These are phyloP conservation scores for Cyberlindnera saturnus DNA, from an alignment of 805 yeast genomes.

Conservation along the genomic window DNA sequence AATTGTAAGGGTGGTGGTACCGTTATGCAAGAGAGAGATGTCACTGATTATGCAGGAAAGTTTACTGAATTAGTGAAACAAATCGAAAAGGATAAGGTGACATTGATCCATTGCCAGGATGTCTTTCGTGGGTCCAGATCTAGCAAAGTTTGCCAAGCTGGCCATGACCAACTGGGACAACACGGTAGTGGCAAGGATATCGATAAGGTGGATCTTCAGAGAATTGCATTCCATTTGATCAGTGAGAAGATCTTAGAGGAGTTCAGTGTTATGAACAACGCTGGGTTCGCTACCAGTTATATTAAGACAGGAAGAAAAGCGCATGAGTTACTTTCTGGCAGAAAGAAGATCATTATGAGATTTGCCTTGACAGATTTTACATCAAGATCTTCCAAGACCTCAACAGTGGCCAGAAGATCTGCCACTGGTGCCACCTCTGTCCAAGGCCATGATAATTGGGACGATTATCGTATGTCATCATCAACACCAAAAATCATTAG, in stretches of 20 bases:
- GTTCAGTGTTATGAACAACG: constrained; percentile 60
- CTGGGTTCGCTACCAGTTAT: constrained; percentile 81
- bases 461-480: constrained; percentile 16
- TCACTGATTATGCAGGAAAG: constrained; percentile 55
- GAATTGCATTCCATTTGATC: constrained; percentile 75
- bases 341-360: constrained; percentile 42
- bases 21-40: constrained; percentile 51
- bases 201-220: constrained; percentile 66
- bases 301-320: constrained; percentile 59
- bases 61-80: constrained; percentile 54
- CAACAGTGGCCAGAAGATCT: not conserved
- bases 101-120: constrained; percentile 78
- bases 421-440: constrained; percentile 1
- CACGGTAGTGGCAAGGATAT: constrained; percentile 68
- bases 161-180: constrained; percentile 51
- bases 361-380: constrained; percentile 28
- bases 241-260: constrained; percentile 63
- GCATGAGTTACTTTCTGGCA: constrained; percentile 37
- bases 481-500: constrained; percentile 20
- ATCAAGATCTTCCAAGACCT: not conserved
- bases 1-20: constrained; percentile 56
- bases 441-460: constrained; percentile 8
- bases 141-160: constrained; percentile 54
- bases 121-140: constrained; percentile 67
- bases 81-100: constrained; percentile 56